Evolutionary conservation across 805 yeast genomes (phyloP), one percentile per base, ranked within the genome.

Genomic region (Saccharomycopsis selenospora): DNA sequence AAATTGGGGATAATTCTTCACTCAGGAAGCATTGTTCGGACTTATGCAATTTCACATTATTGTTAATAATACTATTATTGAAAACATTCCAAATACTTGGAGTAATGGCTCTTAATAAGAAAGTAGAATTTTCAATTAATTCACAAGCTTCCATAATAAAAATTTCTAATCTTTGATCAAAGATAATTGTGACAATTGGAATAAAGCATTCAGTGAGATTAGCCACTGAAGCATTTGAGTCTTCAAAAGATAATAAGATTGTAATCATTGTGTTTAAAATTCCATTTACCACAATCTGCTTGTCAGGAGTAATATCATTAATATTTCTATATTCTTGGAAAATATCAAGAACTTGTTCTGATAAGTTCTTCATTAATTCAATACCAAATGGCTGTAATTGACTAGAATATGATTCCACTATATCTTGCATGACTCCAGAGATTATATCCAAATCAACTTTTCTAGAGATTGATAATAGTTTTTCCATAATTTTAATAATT

Each of bases 391-490:
- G 98, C 52, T 89, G 93, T 56, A 91, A 71, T 64, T 91, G 95
- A 55, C 82, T 85, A 3, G 95, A 75, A 65, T 84, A 93, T 50
- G 77, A 79, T 60, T 90, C 96, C 26, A 91, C 97, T 61, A 93
- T 83, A 58, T 90, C 96, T 69, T 91, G 98, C 83, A 91, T 88
- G 4, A 91, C 96, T 22, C 83, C 85, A 20, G 95, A 79, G 25
- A 93, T 75, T 1, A 89, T 77, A 60, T 93, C 99, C 50, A 84
- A 80, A 59, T 91, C 99, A 55, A 90, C 79, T 50, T 81, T 80
- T 59, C 86, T 82, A 3, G 95, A 81, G 42, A 91, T 66, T 7
- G 74, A 76, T 55, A 91, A 69, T 49, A 93, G 69, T 55, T 76
- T 80, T 54, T 88, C 86, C 87, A 93, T 86, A 1, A 90, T 79